These are phyloP conservation scores for Termitomyces sp. DNA, from an alignment of 768 basidiomycete species.

Conservation along the genomic window DNA sequence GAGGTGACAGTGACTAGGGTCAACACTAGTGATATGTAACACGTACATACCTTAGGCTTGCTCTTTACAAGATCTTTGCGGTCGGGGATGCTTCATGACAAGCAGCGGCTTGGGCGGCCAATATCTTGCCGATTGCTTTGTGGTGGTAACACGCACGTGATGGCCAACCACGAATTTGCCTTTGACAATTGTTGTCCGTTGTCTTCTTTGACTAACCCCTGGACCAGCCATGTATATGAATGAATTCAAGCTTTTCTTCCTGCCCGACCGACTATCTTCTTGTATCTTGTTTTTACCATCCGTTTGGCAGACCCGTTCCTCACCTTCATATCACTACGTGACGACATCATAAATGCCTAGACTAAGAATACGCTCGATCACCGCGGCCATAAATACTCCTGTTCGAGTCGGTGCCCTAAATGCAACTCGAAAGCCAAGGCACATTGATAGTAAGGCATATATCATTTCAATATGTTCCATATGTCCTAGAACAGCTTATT, in stretches of 20 bases:
- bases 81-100: constrained; percentile 78
- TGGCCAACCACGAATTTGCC: background rate
- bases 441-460: background rate
- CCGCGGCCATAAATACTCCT: background rate
- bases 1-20: too few relatives aligned
- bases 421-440: background rate
- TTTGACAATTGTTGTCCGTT: background rate
- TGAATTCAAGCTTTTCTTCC: background rate
- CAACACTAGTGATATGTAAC: background rate
- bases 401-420: background rate
- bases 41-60: constrained; percentile 55
- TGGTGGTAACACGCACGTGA: background rate
- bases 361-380: background rate
- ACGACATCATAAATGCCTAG: background rate
- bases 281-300: background rate
- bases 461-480: background rate
- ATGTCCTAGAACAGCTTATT: background rate
- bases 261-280: background rate
- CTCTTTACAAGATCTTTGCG: constrained; percentile 71
- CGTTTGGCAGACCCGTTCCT: background rate
- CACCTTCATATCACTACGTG: background rate
- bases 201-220: background rate
- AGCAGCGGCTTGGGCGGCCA: background rate
- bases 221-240: background rate
- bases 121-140: background rate